Conservation (phyloP, 768 basidiomycete genomes). For the Boletales sp. region DNA sequence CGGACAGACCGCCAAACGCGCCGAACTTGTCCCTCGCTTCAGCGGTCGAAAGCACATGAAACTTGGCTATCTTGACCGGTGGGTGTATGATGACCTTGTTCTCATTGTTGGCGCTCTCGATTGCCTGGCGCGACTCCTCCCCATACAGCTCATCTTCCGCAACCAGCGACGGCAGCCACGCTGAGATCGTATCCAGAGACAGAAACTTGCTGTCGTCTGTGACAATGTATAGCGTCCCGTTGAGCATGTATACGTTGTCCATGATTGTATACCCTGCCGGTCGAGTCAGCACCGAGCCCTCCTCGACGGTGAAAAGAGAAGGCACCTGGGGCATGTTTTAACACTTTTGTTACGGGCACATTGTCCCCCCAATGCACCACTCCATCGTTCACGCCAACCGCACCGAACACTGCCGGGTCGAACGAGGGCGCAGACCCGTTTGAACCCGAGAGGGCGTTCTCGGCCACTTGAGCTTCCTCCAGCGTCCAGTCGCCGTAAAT, state of each 20-base stretch:
- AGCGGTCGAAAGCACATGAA: constrained; percentile 54
- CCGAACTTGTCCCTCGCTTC: constrained; percentile 51
- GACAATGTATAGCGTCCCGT: constrained; percentile 72
- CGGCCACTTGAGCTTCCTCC: constrained; percentile 57
- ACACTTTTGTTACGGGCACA: constrained; percentile 51
- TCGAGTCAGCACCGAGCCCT: constrained; percentile 1
- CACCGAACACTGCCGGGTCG: constrained; percentile 18
- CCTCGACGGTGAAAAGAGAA: not conserved
- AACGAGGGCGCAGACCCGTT: constrained; percentile 27
- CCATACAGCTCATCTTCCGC: too few species aligned
- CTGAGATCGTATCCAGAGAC: constrained; percentile 43
- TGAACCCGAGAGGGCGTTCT: constrained; percentile 29
- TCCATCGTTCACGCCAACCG: constrained; percentile 46
- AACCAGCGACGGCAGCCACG: too few species aligned
- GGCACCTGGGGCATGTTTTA: constrained; percentile 66
- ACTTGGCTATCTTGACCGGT: constrained; percentile 34
- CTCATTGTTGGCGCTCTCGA: too few species aligned
- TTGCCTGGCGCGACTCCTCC: too few species aligned
- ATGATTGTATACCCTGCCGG: constrained; percentile 74
- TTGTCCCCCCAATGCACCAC: constrained; percentile 53
- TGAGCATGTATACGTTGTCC: constrained; percentile 74
- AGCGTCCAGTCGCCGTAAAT: constrained; percentile 71
- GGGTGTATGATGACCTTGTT: too few species aligned
- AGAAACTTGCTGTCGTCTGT: constrained; percentile 67
- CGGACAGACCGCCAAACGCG: constrained; percentile 49